Evolutionary conservation across 1,284 basidiomycete genomes (phyloP), one percentile per base, ranked within the genome.

Genomic region (Xerocomus amazonicus): DNA sequence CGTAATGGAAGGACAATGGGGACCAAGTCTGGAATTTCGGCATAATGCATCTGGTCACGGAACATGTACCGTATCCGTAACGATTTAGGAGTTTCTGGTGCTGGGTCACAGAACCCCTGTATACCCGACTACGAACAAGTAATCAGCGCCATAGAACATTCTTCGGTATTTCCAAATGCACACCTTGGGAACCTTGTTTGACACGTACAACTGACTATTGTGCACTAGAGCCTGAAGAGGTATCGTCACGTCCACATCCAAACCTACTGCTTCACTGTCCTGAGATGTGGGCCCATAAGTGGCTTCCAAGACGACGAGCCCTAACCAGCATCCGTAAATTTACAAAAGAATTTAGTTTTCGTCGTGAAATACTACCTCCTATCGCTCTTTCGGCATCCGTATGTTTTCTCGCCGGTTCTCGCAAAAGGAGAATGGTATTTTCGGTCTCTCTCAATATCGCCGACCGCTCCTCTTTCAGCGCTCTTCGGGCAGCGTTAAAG

Each of bases 151-250:
- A 55, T 45, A 48, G 46, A 56, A 41, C 46, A 48, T 52, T 41
- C 37, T 29, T 27, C 35, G 34, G 32, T 26, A 51, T 46, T 44
- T 56, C 47, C 48, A 44, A 51, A 36, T 51, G 52, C 31, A 61
- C 62, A 84, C 84, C 75, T 85, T 85, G 50, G 78, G 70, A 56
- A 86, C 73, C 42, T 83, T 84, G 43, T 83, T 83, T 14, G 92
- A 84, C 54, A 97, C 85, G 62, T 84, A 80, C 43, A 97, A 66
- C 63, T 91, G 88, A 42, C 86, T 85, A 56, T 86, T 79, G 56
- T 80, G 78, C 40, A 95, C 88, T 14, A 96, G 74, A 23, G 90
- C 84, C 72, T 95, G 92, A 27, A 96, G 63, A 4, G 93, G 81
- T 29, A 89, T 73, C 16, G 84, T 87, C 34, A 94, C 90, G 67